A percentile compares a stretch with the other conserved stretches of the same genome.
phyloP scores from a whole-genome alignment of 768 basidiomycete genomes.

The Pleurotus citrinopileatus region DNA sequence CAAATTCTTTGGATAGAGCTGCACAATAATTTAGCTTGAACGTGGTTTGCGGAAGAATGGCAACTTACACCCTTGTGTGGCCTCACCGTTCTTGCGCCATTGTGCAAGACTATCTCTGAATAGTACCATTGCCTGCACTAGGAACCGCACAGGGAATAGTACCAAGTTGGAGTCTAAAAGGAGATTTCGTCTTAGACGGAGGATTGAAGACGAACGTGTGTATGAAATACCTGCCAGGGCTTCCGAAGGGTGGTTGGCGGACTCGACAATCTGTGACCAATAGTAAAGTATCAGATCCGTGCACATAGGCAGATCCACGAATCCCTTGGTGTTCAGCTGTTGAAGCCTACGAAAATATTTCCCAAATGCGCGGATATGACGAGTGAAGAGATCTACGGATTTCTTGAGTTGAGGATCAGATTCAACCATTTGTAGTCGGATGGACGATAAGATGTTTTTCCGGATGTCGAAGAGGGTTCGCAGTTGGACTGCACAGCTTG shows the following conservation, averaged over 20 bases:
- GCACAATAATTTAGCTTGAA: conserved; percentile 8
- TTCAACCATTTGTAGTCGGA: conserved; percentile 30
- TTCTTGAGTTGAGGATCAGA: conserved; percentile 35
- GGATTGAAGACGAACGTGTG: conserved; percentile 8
- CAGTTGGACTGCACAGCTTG: conserved; percentile 54
- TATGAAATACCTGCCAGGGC: conserved; percentile 64
- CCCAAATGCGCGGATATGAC: conserved; percentile 69
- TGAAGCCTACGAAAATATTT: conserved; percentile 80
- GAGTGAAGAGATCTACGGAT: conserved; percentile 57
- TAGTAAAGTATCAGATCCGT: conserved; percentile 73
- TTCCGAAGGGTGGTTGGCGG: conserved; percentile 52
- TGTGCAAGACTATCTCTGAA: conserved; percentile 81
- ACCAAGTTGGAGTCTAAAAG: conserved; percentile 58
- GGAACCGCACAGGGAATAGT: conserved; percentile 72
- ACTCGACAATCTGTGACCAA: conserved; percentile 76
- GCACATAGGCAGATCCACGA: conserved; percentile 61
- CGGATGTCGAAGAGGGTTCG: conserved; percentile 56
- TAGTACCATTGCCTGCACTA: conserved; percentile 83
- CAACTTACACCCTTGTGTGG: conserved; percentile 42
- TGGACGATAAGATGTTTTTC: conserved; percentile 44
- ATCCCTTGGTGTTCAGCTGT: conserved; percentile 54
- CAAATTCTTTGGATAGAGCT: conserved; percentile 69
- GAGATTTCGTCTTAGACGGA: neutral
- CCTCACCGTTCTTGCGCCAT: conserved; percentile 61
- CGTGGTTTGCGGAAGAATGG: neutral